These are phyloP conservation scores for Psidium friedrichsthalianum DNA, from an alignment of 345 rosid genomes.

Conservation along the genomic window DNA sequence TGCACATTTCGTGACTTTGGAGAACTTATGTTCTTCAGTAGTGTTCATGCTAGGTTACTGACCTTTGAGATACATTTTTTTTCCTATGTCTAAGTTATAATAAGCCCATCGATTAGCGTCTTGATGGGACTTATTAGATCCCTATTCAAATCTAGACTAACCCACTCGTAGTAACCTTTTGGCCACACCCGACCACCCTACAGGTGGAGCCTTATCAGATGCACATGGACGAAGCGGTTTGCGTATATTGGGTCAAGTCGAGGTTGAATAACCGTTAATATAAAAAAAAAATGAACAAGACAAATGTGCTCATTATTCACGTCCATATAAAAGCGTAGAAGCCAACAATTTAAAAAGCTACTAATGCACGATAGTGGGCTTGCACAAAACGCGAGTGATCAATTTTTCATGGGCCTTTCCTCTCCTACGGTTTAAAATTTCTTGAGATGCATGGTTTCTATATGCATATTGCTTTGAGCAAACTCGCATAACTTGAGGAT, in stretches of 20 bases:
- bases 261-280: neutral
- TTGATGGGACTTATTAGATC: neutral
- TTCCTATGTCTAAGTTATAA: neutral
- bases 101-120: neutral
- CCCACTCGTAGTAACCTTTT: neutral
- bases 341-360: neutral
- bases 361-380: neutral
- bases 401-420: neutral
- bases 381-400: neutral
- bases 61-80: neutral
- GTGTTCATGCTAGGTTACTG: neutral
- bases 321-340: neutral
- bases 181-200: neutral
- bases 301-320: neutral
- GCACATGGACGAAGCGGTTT: neutral
- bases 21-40: neutral
- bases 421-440: neutral
- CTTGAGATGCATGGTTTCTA: neutral
- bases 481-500: neutral
- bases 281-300: neutral
- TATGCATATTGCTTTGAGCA: neutral
- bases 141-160: neutral
- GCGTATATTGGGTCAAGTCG: neutral
- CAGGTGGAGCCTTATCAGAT: neutral
- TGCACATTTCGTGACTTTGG: neutral